Evolutionary conservation across 352 stramenopile genomes (phyloP), one percentile per base, ranked within the genome.

Genomic region (Phytophthora tubulina): DNA sequence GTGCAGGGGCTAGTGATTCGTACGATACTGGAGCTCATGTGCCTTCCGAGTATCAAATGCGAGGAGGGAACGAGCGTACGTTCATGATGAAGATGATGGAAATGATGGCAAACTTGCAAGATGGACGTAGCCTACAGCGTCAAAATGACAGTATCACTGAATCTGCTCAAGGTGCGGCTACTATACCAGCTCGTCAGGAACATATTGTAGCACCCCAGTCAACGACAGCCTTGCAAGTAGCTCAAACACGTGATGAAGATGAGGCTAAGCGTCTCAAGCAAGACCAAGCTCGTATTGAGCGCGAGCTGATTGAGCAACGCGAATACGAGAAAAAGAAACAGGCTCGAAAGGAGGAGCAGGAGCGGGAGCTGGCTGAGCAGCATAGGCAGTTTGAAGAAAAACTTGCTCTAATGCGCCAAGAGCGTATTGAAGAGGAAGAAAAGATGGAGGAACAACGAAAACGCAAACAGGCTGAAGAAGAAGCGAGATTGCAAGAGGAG

Each of bases 61-160:
- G 45, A 48, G 61, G 57, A 35, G 53, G 51, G 30, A 69, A 11
- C 32, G 81, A 89, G 33, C 71, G 75, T 8, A 76, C 79, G 48
- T 64, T 92, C n/a, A 77, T 85, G 64, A 78, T 90, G 67, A 75
- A 72, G 35, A 90, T 92, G 79, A 90, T 92, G 74, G 80, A 90
- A 56, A 84, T 90, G 72, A 88, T 92, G 82, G 30, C 61, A 30
- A 76, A 66, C 32, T 32, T 81, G 49, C 78, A 77, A 51, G 42
- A 56, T 33, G 70, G 38, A 3, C 38, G 38, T 39, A 14, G 30
- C 15, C 8, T 58, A 35, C 54, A 56, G 5, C 56, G 39, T 30
- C 21, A 27, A 27, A 11, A 41, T 33, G 45, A 54, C 6, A 35
- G 4, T 52, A 45, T 5, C 31, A 15, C 10, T 27, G 9, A 68